A percentile compares a stretch with the other conserved stretches of the same genome.
These are phyloP conservation scores for Penicillium bovifimosum DNA, from an alignment of 495 filamentous ascomycete species.

Conservation along the genomic window DNA sequence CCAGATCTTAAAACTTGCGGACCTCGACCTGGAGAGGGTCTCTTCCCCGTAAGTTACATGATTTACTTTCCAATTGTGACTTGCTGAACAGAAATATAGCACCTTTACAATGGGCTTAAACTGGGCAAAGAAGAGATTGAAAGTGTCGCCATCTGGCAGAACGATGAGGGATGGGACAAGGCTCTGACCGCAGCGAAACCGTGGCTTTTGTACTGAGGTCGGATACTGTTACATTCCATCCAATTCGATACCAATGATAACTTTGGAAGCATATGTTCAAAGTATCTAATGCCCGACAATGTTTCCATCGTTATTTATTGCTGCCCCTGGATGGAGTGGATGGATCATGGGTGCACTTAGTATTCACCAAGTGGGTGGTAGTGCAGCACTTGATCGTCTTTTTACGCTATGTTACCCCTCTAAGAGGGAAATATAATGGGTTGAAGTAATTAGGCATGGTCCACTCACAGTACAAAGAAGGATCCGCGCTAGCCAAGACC, in stretches of 20 bases:
- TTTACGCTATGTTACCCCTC: not conserved
- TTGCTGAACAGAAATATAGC: conserved; percentile 21
- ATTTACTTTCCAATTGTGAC: not conserved
- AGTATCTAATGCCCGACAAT: not conserved
- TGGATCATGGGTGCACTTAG: not conserved
- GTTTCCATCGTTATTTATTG: not conserved
- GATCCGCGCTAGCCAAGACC: conserved; percentile 53
- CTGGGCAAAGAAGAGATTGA: conserved; percentile 41
- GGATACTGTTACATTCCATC: conserved; percentile 5
- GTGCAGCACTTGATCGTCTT: conserved; percentile 50
- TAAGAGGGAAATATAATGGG: not conserved
- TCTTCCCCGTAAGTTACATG: conserved; percentile 38
- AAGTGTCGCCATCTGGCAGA: conserved; percentile 41
- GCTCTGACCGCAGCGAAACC: conserved; percentile 33
- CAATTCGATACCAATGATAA: conserved; percentile 3
- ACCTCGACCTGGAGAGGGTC: conserved; percentile 36
- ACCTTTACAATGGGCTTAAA: conserved; percentile 43
- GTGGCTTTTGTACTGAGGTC: conserved; percentile 34
- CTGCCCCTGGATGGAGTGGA: too few species aligned
- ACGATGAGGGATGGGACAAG: conserved; percentile 42
- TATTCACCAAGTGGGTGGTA: conserved; percentile 40
- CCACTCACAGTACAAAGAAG: conserved; percentile 46
- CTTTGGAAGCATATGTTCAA: not conserved
- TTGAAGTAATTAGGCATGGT: not conserved
- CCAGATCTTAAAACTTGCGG: conserved; percentile 39